These are phyloP conservation scores for Colletotrichum euphorbiae DNA, from an alignment of 2,329 filamentous ascomycete genomes.

Conservation along the genomic window DNA sequence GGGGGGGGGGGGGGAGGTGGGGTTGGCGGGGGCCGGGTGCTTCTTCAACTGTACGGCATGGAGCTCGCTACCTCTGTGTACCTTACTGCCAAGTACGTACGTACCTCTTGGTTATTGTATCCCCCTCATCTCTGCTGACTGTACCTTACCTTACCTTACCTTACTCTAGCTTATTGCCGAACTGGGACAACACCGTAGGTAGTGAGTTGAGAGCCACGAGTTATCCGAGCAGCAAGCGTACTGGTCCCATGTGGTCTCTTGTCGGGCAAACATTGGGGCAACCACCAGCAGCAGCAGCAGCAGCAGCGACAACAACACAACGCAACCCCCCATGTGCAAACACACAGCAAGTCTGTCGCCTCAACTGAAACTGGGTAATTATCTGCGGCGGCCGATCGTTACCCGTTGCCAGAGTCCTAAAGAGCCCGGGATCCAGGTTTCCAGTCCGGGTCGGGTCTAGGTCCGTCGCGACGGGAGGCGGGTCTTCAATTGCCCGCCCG, in stretches of 20 bases:
- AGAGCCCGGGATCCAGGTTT: slow-evolving; percentile 34
- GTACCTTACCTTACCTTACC: no score
- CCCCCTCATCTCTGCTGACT: background rate
- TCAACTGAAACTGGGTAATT: slow-evolving; percentile 20
- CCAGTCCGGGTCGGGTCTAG: slow-evolving; percentile 26
- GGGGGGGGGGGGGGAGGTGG: slow-evolving; percentile 12
- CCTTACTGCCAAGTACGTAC: background rate
- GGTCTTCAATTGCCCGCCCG: slow-evolving; percentile 33
- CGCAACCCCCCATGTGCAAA: slow-evolving; percentile 2
- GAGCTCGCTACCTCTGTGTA: background rate
- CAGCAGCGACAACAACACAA: background rate
- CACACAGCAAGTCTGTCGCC: slow-evolving; percentile 12
- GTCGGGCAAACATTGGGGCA: no score
- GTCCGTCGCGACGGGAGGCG: slow-evolving; percentile 27
- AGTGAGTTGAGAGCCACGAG: background rate
- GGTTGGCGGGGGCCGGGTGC: slow-evolving; percentile 12
- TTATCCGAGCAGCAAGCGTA: no score
- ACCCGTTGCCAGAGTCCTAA: slow-evolving; percentile 26
- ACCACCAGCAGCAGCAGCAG: background rate
- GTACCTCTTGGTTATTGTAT: background rate
- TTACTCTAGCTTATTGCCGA: background rate
- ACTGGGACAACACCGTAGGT: background rate
- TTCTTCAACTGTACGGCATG: background rate
- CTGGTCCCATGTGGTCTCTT: no score
- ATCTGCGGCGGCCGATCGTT: slow-evolving; percentile 36